These are phyloP conservation scores for Paragyromitra xinjiangensis DNA, from an alignment of 495 filamentous ascomycete genomes.

Conservation along the genomic window DNA sequence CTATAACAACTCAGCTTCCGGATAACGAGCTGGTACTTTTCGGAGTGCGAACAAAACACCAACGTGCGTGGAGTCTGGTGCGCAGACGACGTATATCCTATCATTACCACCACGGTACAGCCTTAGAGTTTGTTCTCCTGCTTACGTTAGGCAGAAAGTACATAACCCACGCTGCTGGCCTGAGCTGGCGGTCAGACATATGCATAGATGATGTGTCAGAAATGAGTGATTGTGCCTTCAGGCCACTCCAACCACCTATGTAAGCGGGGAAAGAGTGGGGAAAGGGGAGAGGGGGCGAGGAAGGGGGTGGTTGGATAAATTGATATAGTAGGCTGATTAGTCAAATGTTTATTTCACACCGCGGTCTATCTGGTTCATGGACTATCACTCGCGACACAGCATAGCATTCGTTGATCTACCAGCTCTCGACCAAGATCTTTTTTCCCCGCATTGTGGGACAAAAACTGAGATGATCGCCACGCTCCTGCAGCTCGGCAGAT, in stretches of 20 bases:
- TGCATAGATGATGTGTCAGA: conserved; percentile 20
- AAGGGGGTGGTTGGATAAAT: neutral
- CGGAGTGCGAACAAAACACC: neutral
- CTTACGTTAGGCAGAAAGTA: neutral
- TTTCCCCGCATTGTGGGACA: conserved; percentile 7
- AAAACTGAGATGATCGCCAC: neutral
- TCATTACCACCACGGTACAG: neutral
- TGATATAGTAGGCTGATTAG: conserved; percentile 1
- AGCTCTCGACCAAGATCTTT: neutral
- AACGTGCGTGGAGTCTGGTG: too few species aligned
- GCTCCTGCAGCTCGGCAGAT: conserved; percentile 31
- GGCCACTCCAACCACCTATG: neutral
- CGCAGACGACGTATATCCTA: neutral
- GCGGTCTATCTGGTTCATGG: neutral
- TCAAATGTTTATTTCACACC: neutral
- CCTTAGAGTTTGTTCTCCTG: neutral
- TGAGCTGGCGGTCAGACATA: neutral
- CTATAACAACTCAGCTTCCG: too few species aligned
- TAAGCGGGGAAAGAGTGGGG: conserved; percentile 1
- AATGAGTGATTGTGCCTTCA: neutral
- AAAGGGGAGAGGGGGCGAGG: neutral
- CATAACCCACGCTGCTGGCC: neutral
- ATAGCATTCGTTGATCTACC: neutral
- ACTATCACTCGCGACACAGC: conserved; percentile 12
- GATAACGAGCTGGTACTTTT: neutral